Conservation (phyloP, 108 stramenopile genomes). For the Pelagomonas calceolata region DNA sequence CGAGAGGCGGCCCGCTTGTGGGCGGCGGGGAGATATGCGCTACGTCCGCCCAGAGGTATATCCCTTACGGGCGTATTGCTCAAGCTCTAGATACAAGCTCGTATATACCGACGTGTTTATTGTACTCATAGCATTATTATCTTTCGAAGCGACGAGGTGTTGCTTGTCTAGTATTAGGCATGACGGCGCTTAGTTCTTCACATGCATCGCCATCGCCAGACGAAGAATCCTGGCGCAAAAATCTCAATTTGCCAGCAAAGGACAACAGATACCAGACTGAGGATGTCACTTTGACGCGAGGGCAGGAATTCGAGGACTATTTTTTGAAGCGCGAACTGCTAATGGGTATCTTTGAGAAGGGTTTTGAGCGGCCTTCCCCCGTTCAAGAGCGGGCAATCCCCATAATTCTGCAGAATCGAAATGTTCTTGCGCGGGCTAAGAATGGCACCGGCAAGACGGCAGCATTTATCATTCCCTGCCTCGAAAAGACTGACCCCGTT, state of each 20-base stretch:
- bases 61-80: too few species aligned
- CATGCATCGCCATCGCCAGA: too few species aligned
- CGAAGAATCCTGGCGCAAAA: too few species aligned
- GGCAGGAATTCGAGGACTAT: conserved; percentile 96
- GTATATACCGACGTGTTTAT: too few species aligned
- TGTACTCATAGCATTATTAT: too few species aligned
- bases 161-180: too few species aligned
- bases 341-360: conserved; percentile 99
- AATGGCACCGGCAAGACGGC: conserved; percentile 98
- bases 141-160: too few species aligned
- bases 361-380: conserved; percentile 93
- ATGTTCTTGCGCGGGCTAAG: conserved; percentile 91
- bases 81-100: too few species aligned
- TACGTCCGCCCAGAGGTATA: too few species aligned
- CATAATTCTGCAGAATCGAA: conserved; percentile 84
- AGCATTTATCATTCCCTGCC: conserved; percentile 94
- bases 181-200: too few species aligned
- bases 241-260: conserved; percentile 34
- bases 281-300: conserved; percentile 89
- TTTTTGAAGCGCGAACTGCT: conserved; percentile 86
- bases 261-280: conserved; percentile 82
- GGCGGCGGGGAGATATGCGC: too few species aligned
- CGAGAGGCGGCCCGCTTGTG: too few species aligned
- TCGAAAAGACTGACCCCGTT: conserved; percentile 87
- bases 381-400: conserved; percentile 98